Evolutionary conservation across 768 basidiomycete genomes (phyloP), one percentile per base, ranked within the genome.

Genomic region (Rhodocollybia butyracea): DNA sequence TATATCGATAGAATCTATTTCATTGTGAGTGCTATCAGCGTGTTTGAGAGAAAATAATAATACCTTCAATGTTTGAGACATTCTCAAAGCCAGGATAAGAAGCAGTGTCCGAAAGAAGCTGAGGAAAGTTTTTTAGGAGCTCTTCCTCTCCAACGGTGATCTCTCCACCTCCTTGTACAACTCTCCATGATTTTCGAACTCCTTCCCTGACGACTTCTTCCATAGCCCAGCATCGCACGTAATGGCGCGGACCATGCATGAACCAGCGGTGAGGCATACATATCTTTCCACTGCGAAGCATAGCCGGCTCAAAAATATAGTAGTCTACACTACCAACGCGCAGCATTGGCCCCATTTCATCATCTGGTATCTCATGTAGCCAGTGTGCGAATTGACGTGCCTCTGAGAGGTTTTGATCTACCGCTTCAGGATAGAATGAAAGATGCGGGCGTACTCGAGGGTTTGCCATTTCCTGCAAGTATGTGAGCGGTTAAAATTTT

Each of bases 401-500:
- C 45, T 64, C 47, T n/a, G 46, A 51, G 7, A 63, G 26, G 5
- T 50, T 26, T 3, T 26, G 7, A 1, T 53, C 51, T 19, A 38
- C 13, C 51, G 61, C 63, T 42, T 64, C 63, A 10, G 63, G 60
- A 40, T 61, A 59, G 42, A 57, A 55, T 11, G 41, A 46, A 5
- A 64, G 40, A 30, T 61, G 50, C 3, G 24, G 26, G 11, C 60
- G 47, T 7, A 64, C 58, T 10, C 10, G 15, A n/a, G 63, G 63
- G 43, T 64, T 64, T 4, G 63, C 54, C 58, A 64, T 61, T 58
- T 64, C 63, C 63, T 64, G 22, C n/a, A 46, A 29, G 26, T 5
- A 6, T 5, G 12, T 24, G 6, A 36, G 34, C 8, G 17, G 34
- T 17, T 36, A 17, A 50, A 30, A 21, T 19, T 5, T 8, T 10